Evolutionary conservation across 176 grass and related monocot genomes (phyloP).

Genomic region (Carex littledalei): DNA sequence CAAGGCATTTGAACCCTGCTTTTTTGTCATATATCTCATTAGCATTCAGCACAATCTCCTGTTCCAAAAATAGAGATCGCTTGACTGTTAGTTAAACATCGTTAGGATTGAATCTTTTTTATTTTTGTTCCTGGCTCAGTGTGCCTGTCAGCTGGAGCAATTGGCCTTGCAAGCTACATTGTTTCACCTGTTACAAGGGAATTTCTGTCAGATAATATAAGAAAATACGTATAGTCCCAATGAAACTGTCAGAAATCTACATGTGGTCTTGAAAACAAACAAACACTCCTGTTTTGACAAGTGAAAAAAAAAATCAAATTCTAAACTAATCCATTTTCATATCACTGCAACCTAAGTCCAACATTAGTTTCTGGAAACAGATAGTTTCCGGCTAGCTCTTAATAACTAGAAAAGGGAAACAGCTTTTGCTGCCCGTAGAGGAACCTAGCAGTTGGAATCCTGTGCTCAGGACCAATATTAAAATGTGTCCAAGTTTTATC

Average conservation of each 20-base stretch:
- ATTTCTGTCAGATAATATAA: neutral
- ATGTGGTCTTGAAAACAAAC: neutral
- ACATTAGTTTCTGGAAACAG: neutral
- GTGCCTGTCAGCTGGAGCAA: slow-evolving; percentile 68
- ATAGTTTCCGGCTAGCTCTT: neutral
- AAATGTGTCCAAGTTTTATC: neutral
- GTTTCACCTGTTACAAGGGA: slow-evolving; percentile 57
- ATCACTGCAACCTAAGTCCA: neutral
- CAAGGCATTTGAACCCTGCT: no score
- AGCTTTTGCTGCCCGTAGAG: neutral
- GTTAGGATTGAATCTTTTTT: slow-evolving; percentile 1
- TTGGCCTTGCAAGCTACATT: slow-evolving; percentile 82
- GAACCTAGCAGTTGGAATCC: neutral
- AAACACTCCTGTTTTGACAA: neutral
- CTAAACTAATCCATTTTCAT: neutral
- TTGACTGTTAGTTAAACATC: slow-evolving; percentile 6
- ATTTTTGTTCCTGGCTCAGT: slow-evolving; percentile 20
- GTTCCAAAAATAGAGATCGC: neutral
- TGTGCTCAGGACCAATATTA: neutral
- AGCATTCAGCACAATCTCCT: slow-evolving; percentile 20
- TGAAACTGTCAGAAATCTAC: neutral
- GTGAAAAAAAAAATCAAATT: neutral
- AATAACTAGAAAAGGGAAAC: neutral
- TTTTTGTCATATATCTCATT: neutral
- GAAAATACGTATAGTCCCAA: neutral